Percentiles rank a stretch among this genome's conserved stretches.
Evolutionary conservation across 2,329 filamentous ascomycete genomes (phyloP).

Genomic region (Clonostachys chloroleuca): DNA sequence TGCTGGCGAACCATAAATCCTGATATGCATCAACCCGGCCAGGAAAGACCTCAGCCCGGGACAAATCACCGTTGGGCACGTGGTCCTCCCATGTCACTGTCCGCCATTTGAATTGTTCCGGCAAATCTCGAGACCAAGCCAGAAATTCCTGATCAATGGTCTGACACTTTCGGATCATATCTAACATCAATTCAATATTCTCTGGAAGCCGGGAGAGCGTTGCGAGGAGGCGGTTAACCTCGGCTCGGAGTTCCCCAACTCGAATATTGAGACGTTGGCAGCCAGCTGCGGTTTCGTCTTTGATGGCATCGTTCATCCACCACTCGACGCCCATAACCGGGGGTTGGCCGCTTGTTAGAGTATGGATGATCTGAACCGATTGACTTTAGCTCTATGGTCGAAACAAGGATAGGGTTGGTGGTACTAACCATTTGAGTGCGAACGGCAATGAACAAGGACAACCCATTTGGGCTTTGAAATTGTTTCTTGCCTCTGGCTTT

Average conservation of each 20-base stretch:
- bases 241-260: constrained; percentile 49
- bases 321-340: constrained; percentile 52
- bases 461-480: constrained; percentile 44
- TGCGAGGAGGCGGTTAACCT: constrained; percentile 45
- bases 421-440: constrained; percentile 52
- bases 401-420: not conserved
- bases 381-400: not conserved
- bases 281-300: constrained; percentile 40
- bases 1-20: constrained; percentile 53
- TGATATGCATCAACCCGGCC: constrained; percentile 56
- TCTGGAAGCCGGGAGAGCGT: constrained; percentile 38
- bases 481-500: constrained; percentile 53
- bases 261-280: constrained; percentile 49
- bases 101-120: constrained; percentile 43
- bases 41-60: constrained; percentile 51
- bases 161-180: constrained; percentile 47
- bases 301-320: constrained; percentile 52
- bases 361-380: constrained; percentile 47
- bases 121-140: constrained; percentile 45
- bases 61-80: constrained; percentile 45
- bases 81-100: constrained; percentile 52
- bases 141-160: constrained; percentile 45
- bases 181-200: constrained; percentile 43
- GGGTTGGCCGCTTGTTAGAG: constrained; percentile 45
- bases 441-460: constrained; percentile 54